phyloP scores from a whole-genome alignment of 2,329 filamentous ascomycete species.

The Diplodia sapinea region DNA sequence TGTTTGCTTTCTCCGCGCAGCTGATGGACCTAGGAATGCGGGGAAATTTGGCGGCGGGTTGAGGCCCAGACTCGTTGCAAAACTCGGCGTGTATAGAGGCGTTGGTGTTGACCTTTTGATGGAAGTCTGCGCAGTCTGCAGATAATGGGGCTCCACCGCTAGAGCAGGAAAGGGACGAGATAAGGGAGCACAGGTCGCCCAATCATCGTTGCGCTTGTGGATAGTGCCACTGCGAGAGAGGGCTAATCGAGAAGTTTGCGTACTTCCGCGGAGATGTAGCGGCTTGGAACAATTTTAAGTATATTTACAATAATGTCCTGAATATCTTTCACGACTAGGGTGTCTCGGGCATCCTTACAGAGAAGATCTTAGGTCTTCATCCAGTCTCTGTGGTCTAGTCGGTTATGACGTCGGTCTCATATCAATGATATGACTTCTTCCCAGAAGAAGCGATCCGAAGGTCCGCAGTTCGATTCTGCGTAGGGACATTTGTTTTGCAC shows the following conservation, averaged over 20 bases:
- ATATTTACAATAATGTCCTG: neutral
- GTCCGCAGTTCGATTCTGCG: constrained; percentile 29
- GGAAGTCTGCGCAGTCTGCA: neutral
- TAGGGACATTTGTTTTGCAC: constrained; percentile 13
- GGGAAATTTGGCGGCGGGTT: neutral
- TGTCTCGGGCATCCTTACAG: neutral
- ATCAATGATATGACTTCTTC: constrained; percentile 26
- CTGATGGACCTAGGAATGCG: neutral
- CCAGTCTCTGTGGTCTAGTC: constrained; percentile 28
- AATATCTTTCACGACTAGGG: neutral
- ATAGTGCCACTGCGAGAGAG: neutral
- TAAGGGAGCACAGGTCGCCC: constrained; percentile 21
- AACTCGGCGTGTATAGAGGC: neutral
- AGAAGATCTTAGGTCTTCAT: constrained; percentile 9
- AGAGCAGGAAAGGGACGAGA: neutral
- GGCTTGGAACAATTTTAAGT: neutral
- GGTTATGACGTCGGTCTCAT: constrained; percentile 32
- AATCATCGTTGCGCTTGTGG: constrained; percentile 9
- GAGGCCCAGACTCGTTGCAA: neutral
- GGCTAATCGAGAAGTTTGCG: constrained; percentile 3
- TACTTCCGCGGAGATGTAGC: constrained; percentile 15
- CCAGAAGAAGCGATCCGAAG: constrained; percentile 28
- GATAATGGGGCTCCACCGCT: constrained; percentile 10
- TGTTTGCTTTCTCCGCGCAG: constrained; percentile 27
- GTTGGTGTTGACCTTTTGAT: constrained; percentile 21